A percentile compares a stretch with the other conserved stretches of the same genome.
Conservation (phyloP, 129 eudicot species). For the Saussurea involucrata region DNA sequence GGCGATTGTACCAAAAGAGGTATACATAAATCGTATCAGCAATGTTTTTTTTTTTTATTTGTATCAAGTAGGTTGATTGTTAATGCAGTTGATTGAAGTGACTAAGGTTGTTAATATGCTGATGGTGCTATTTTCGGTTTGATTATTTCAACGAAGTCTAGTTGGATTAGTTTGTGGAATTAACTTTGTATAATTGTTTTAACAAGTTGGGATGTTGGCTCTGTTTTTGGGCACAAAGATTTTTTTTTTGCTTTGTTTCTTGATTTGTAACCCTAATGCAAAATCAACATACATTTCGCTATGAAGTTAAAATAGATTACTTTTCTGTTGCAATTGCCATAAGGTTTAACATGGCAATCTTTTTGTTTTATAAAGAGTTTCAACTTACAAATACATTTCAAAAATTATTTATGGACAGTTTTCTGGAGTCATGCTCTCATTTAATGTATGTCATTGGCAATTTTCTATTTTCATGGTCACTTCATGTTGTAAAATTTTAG, state of each 20-base stretch:
- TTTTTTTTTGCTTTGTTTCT: too few relatives aligned
- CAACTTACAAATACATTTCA: background rate
- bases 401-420: background rate
- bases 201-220: background rate
- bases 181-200: background rate
- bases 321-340: background rate
- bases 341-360: background rate
- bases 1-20: slow-evolving; percentile 45
- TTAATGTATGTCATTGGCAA: background rate
- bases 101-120: background rate
- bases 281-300: background rate
- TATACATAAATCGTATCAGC: slow-evolving; percentile 16
- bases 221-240: too few relatives aligned
- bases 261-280: too few relatives aligned
- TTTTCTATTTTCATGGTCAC: background rate
- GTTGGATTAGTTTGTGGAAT: background rate
- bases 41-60: background rate
- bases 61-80: background rate
- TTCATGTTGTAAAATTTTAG: background rate
- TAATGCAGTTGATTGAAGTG: background rate
- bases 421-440: background rate
- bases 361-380: background rate
- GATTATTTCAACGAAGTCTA: background rate
- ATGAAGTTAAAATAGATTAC: background rate
- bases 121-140: background rate